Evolutionary conservation across 2,329 filamentous ascomycete species (phyloP), one percentile per base, ranked within the genome.

Genomic region (Cladosporium sp.): DNA sequence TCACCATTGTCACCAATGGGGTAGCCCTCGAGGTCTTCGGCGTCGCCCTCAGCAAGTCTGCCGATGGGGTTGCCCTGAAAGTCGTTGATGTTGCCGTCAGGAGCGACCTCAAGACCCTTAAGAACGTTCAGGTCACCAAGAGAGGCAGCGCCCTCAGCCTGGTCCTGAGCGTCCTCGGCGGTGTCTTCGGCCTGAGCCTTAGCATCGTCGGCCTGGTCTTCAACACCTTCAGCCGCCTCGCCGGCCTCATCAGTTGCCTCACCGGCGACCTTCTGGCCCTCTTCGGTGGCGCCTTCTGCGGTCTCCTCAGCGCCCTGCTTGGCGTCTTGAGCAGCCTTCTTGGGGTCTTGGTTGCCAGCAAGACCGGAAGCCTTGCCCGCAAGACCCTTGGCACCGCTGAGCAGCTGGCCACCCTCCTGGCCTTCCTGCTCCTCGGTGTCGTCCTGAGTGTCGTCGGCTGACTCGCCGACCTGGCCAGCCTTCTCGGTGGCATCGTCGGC

Each of bases 51-150:
- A 24, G 71, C 73, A 37, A 78, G 73, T 44, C 69, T 70, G 49
- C 74, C 76, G 47, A 79, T 64, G 3, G 68, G 60, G 44, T 76
- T 75, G 58, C 76, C 76, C 27, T 77, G 71, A 45, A 69, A 64
- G 58, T 80, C 74, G 57, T 74, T 68, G 57, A 83, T 73, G 27
- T 73, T 65, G 29, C 80, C 80, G 20, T 80, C 78, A 44, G 78
- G 74, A 38, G 78, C 69, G 20, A 81, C 77, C 56, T 76, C 73
- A 41, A 76, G 69, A 45, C 73, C 75, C 59, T 75, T 76, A 51
- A 78, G 68, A 9, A 76, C 58, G 20, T 67, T 69, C 8, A 78
- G 68, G 58, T 75, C 73, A 41, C 37, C 45, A 3, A 48, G 24
- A 52, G 68, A 57, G 18, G 72, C 71, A 42, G 68, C 63, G 24